Percentiles rank a stretch among this genome's conserved stretches.
These are phyloP conservation scores for Alternaria arborescens DNA, from an alignment of 2,329 filamentous ascomycete genomes.

Conservation along the genomic window DNA sequence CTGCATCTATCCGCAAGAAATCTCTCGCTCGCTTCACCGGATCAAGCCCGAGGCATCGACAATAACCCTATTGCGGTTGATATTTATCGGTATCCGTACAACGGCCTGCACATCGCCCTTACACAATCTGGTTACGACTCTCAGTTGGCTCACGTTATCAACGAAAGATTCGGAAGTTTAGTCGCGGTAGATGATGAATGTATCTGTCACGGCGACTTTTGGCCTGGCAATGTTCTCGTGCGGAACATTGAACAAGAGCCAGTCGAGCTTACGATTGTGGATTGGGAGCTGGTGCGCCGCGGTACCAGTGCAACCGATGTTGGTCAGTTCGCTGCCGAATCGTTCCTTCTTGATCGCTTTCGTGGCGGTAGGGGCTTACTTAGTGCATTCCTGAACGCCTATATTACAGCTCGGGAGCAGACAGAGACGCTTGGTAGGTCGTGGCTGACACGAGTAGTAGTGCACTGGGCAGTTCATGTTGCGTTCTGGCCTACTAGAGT, in stretches of 20 bases:
- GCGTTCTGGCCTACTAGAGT: conserved; percentile 47
- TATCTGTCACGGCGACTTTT: conserved; percentile 52
- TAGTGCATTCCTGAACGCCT: conserved; percentile 39
- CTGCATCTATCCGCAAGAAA: conserved; percentile 32
- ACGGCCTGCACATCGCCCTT: conserved; percentile 34
- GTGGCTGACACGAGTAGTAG: conserved; percentile 38
- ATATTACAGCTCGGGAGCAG: conserved; percentile 19
- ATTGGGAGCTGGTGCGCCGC: conserved; percentile 49
- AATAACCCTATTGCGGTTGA: conserved; percentile 42
- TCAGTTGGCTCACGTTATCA: conserved; percentile 33
- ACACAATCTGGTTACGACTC: conserved; percentile 32
- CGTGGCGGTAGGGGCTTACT: conserved; percentile 40
- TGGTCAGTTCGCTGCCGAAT: conserved; percentile 50
- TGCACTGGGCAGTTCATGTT: conserved; percentile 50
- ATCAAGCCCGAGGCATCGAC: neutral
- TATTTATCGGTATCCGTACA: conserved; percentile 45
- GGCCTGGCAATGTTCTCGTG: conserved; percentile 51
- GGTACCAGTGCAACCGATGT: conserved; percentile 50
- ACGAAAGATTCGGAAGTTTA: conserved; percentile 39
- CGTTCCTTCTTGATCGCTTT: conserved; percentile 49
- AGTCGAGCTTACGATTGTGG: conserved; percentile 41
- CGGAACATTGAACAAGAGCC: neutral
- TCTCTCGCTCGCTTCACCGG: conserved; percentile 21
- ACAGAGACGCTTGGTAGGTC: conserved; percentile 16
- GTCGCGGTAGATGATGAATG: conserved; percentile 43